Conservation (phyloP, 1,139 yeast genomes). For the Sugiyamaella xylanicola region DNA sequence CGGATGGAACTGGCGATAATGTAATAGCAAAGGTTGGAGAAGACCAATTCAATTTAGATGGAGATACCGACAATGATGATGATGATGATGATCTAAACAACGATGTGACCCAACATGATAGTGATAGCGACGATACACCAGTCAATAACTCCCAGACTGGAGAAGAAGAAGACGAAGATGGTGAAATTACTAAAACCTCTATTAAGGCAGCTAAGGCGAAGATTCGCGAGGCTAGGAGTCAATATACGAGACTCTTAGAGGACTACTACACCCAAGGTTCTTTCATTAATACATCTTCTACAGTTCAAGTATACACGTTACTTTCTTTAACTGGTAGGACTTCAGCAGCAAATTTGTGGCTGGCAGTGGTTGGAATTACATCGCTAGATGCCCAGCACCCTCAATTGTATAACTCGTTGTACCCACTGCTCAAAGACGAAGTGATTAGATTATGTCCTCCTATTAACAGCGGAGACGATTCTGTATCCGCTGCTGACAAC, state of each 20-base stretch:
- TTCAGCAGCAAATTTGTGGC: slow-evolving; percentile 72
- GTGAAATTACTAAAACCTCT: neutral
- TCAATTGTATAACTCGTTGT: slow-evolving; percentile 69
- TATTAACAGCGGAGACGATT: slow-evolving; percentile 18
- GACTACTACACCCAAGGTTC: slow-evolving; percentile 61
- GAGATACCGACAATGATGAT: slow-evolving; percentile 27
- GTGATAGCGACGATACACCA: slow-evolving; percentile 7
- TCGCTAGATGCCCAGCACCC: slow-evolving; percentile 77
- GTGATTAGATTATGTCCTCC: slow-evolving; percentile 66
- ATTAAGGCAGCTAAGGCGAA: slow-evolving; percentile 17
- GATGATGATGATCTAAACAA: slow-evolving; percentile 20
- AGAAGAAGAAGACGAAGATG: slow-evolving; percentile 4
- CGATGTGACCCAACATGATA: slow-evolving; percentile 18
- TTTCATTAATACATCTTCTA: slow-evolving; percentile 69
- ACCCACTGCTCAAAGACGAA: slow-evolving; percentile 80
- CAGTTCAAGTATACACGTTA: slow-evolving; percentile 79
- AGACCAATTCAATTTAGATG: slow-evolving; percentile 38
- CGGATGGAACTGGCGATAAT: slow-evolving; percentile 37
- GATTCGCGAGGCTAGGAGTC: slow-evolving; percentile 17
- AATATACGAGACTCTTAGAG: slow-evolving; percentile 28
- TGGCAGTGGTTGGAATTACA: slow-evolving; percentile 84
- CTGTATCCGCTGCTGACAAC: slow-evolving; percentile 63
- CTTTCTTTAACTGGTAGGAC: slow-evolving; percentile 81
- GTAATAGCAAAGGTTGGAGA: slow-evolving; percentile 17
- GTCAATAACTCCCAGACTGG: slow-evolving; percentile 2